These are phyloP conservation scores for Artomyces pyxidatus DNA, from an alignment of 768 basidiomycete species.

Conservation along the genomic window DNA sequence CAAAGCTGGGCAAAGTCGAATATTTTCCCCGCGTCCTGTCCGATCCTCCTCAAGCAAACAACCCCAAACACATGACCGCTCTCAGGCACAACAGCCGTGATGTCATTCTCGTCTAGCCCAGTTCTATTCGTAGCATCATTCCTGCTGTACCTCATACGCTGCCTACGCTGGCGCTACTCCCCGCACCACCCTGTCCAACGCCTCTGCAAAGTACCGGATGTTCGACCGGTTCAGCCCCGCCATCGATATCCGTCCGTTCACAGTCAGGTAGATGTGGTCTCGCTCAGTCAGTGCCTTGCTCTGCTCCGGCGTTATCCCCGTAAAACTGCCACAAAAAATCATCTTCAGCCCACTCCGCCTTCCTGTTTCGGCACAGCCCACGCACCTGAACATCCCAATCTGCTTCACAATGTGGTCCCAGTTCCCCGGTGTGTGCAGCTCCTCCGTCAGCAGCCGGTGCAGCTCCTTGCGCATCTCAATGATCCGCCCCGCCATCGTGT, in stretches of 20 bases:
- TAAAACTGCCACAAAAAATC: slow-evolving; percentile 48
- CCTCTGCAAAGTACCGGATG: slow-evolving; percentile 65
- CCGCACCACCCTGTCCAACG: slow-evolving; percentile 60
- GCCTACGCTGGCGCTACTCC: too few species aligned
- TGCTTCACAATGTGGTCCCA: slow-evolving; percentile 96
- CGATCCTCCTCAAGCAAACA: too few species aligned
- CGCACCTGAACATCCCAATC: slow-evolving; percentile 96
- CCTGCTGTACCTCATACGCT: too few species aligned
- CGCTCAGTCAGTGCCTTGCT: slow-evolving; percentile 59
- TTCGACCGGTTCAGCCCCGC: slow-evolving; percentile 81
- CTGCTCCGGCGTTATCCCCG: slow-evolving; percentile 65
- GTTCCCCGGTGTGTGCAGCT: slow-evolving; percentile 79
- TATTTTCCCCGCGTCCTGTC: too few species aligned
- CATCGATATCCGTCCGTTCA: slow-evolving; percentile 91
- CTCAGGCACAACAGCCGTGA: too few species aligned
- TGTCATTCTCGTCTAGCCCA: too few species aligned
- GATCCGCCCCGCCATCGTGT: slow-evolving; percentile 89
- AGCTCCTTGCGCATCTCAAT: slow-evolving; percentile 85
- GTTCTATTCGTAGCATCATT: too few species aligned
- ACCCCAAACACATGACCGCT: too few species aligned
- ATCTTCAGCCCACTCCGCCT: slow-evolving; percentile 9
- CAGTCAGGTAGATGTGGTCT: slow-evolving; percentile 80
- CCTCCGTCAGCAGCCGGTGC: slow-evolving; percentile 61
- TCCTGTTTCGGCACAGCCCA: neutral
- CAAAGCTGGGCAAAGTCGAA: too few species aligned